A percentile compares a stretch with the other conserved stretches of the same genome.
phyloP scores from a whole-genome alignment of 225 moss, liverwort and hornwort genomes.

The Physcomitrellopsis africana region DNA sequence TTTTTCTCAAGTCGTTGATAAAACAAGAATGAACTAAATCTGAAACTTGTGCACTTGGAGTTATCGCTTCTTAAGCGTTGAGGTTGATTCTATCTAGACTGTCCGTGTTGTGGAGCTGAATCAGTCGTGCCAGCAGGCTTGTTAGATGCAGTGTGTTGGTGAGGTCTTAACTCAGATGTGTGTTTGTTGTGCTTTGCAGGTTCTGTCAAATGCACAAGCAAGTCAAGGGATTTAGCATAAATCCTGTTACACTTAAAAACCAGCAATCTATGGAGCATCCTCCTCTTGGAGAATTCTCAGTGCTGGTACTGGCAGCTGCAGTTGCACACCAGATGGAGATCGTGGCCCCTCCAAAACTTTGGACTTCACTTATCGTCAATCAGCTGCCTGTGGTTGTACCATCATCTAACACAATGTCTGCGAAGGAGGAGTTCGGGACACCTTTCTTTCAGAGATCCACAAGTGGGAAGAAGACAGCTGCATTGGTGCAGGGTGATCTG shows the following conservation, averaged over 20 bases:
- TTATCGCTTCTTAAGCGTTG: background rate
- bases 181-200: constrained; percentile 47
- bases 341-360: constrained; percentile 68
- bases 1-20: too few relatives aligned
- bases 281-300: constrained; percentile 75
- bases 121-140: constrained; percentile 1
- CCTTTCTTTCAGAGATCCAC: constrained; percentile 31
- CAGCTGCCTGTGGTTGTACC: constrained; percentile 33
- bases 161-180: constrained; percentile 12
- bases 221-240: constrained; percentile 56
- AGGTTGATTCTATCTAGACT: background rate
- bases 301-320: constrained; percentile 87
- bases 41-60: too few relatives aligned
- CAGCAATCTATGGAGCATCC: constrained; percentile 65
- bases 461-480: constrained; percentile 35
- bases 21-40: too few relatives aligned
- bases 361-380: constrained; percentile 39
- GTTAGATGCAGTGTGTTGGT: background rate
- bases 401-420: constrained; percentile 31
- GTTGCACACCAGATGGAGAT: constrained; percentile 88
- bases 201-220: constrained; percentile 94
- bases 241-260: constrained; percentile 59
- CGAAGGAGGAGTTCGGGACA: constrained; percentile 31
- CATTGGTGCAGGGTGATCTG: constrained; percentile 28
- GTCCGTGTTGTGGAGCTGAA: background rate